These are phyloP conservation scores for Trichoderma harzianum DNA, from an alignment of 2,329 filamentous ascomycete species.

Conservation along the genomic window DNA sequence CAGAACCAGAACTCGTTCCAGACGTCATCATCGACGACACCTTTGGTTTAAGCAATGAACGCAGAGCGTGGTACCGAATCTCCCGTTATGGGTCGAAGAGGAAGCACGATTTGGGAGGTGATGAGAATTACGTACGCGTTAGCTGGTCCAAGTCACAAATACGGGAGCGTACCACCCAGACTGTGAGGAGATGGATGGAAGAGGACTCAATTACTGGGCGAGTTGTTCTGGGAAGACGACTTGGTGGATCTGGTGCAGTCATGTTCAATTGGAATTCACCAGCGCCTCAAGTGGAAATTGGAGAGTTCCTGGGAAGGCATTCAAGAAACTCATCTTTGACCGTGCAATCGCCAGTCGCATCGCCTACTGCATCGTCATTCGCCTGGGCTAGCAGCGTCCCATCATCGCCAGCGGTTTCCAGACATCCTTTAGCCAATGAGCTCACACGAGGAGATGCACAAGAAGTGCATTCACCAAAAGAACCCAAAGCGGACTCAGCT, in stretches of 20 bases:
- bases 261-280: conserved; percentile 62
- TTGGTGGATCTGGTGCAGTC: conserved; percentile 41
- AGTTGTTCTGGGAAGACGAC: conserved; percentile 37
- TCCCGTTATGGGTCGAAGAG: conserved; percentile 58
- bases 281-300: conserved; percentile 48
- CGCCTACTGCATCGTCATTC: conserved; percentile 31
- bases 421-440: conserved; percentile 4
- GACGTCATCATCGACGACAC: conserved; percentile 50
- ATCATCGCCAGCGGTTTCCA: conserved; percentile 17
- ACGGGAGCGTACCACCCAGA: conserved; percentile 52
- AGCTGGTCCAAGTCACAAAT: conserved; percentile 55
- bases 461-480: not conserved
- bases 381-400: conserved; percentile 23
- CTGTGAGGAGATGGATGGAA: conserved; percentile 64
- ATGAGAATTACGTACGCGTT: conserved; percentile 58
- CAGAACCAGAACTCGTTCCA: conserved; percentile 37
- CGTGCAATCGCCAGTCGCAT: conserved; percentile 24
- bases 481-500: not conserved
- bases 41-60: conserved; percentile 54
- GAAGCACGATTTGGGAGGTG: conserved; percentile 54
- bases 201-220: conserved; percentile 58
- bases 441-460: not conserved
- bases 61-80: conserved; percentile 63
- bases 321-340: conserved; percentile 26
- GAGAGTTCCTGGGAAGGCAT: conserved; percentile 30